A percentile compares a stretch with the other conserved stretches of the same genome.
phyloP scores from a whole-genome alignment of 2,329 filamentous ascomycete genomes.

The Ophiostoma sp. region DNA sequence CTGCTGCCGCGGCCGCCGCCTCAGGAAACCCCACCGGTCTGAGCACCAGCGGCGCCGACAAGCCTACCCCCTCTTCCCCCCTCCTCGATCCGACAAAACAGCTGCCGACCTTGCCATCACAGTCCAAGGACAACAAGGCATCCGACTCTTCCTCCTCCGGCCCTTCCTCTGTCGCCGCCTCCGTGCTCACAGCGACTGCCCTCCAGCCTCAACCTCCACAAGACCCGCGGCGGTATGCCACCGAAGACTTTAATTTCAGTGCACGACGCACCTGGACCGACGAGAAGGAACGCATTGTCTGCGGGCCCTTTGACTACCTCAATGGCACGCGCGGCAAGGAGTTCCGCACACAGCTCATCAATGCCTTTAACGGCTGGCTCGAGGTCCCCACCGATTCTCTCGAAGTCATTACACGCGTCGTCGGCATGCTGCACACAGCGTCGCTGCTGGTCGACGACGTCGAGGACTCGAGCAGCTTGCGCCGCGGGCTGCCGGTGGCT shows the following conservation, averaged over 20 bases:
- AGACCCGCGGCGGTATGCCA: constrained; percentile 55
- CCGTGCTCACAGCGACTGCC: constrained; percentile 17
- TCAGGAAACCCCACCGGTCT: neutral
- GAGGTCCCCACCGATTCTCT: constrained; percentile 70
- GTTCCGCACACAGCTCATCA: constrained; percentile 76
- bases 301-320: constrained; percentile 80
- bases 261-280: constrained; percentile 61
- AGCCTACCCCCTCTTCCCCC: neutral
- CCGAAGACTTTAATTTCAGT: constrained; percentile 56
- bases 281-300: constrained; percentile 75
- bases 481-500: constrained; percentile 77
- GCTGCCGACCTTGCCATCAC: neutral
- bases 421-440: constrained; percentile 84
- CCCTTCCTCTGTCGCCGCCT: constrained; percentile 22
- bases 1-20: neutral
- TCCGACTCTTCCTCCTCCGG: neutral
- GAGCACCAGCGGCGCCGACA: neutral
- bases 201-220: constrained; percentile 44
- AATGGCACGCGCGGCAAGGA: constrained; percentile 79
- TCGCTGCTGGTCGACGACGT: constrained; percentile 85
- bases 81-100: constrained; percentile 10
- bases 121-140: neutral
- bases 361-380: constrained; percentile 78
- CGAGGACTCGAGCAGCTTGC: constrained; percentile 72
- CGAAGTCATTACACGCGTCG: constrained; percentile 72